A percentile compares a stretch with the other conserved stretches of the same genome.
Conservation (phyloP, 306 rosid genomes). For the Trifolium repens region DNA sequence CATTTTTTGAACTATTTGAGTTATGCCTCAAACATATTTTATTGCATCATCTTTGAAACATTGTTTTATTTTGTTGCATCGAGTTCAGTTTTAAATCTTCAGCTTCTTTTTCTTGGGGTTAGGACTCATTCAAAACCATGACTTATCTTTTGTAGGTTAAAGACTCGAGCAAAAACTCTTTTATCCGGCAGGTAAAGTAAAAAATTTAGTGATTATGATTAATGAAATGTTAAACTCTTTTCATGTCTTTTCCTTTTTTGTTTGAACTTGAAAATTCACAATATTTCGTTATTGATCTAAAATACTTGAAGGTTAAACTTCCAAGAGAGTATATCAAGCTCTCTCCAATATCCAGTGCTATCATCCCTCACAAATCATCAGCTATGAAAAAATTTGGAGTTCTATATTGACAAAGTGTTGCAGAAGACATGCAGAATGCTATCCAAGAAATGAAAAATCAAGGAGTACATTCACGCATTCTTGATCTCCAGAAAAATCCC, state of each 20-base stretch:
- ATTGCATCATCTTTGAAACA: conserved; percentile 18
- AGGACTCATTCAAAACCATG: too few relatives aligned
- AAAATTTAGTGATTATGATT: conserved; percentile 27
- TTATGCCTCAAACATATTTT: too few relatives aligned
- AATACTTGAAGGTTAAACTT: conserved; percentile 69
- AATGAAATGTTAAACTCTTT: conserved; percentile 14
- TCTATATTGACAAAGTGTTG: conserved; percentile 63
- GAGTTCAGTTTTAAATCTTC: too few relatives aligned
- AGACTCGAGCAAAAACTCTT: conserved; percentile 46
- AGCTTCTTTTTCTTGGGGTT: too few relatives aligned
- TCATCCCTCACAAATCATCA: conserved; percentile 74
- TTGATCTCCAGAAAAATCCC: conserved; percentile 92
- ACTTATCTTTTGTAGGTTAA: conserved; percentile 58
- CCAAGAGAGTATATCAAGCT: conserved; percentile 86
- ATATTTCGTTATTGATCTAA: conserved; percentile 1
- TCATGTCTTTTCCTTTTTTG: conserved; percentile 4
- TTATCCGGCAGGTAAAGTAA: conserved; percentile 68
- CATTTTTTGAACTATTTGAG: conserved; percentile 6
- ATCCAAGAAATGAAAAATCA: conserved; percentile 76
- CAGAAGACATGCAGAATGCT: conserved; percentile 86
- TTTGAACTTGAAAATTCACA: conserved; percentile 11
- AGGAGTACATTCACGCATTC: conserved; percentile 90
- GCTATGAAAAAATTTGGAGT: conserved; percentile 19
- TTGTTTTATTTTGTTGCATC: too few relatives aligned
- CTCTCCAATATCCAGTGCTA: conserved; percentile 84